Base-by-base conservation (phyloP, 1,284 basidiomycete species). In the Ustilago xerochloae region DNA sequence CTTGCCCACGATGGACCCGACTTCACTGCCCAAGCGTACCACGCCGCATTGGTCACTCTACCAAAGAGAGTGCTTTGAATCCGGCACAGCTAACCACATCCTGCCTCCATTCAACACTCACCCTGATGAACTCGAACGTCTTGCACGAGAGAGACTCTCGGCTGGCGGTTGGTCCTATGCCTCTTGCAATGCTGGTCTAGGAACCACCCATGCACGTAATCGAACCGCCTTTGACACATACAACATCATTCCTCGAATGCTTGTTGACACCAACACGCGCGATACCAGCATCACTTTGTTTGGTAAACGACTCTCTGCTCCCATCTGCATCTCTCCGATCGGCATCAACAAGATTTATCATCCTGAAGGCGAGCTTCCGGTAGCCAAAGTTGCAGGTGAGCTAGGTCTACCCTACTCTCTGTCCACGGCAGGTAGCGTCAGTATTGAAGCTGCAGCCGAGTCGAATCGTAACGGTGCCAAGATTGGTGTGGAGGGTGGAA, bases 271-370 rank as follows among this genome's bases (percentile, higher is more conserved):
- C 0, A 89, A 89, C 2, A 80, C 84, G 9, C 88, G 92, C 18
- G 88, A 86, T 70, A 86, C 92, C 15, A 88, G 90, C 2, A 87
- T 85, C 13, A 86, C 86, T 6, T 77, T 90, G n/a, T 89, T 93
- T 78, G 92, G 91, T 3, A 88, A 90, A 35, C 90, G 86, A 36
- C 85, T 90, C 58, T 84, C 88, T 6, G 86, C 89, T 0, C 92
- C 92, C 0, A 77, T 93, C 12, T 85, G 92, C 62, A 84, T 93
- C 54, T 90, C 90, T 0, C 92, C 92, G 0, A 88, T 93, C 39
- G 92, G 92, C 6, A 89, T 90, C 3, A 92, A 92, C 78, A 89
- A 88, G 48, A 89, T 91, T 63, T 88, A 91, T 73, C 88, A 90
- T 75, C 84, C 85, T 0, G 89, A 91, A 32, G 92, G 87, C 0